Base-by-base conservation (phyloP, 1,284 basidiomycete genomes). In the Pseudozyma flocculosa region DNA sequence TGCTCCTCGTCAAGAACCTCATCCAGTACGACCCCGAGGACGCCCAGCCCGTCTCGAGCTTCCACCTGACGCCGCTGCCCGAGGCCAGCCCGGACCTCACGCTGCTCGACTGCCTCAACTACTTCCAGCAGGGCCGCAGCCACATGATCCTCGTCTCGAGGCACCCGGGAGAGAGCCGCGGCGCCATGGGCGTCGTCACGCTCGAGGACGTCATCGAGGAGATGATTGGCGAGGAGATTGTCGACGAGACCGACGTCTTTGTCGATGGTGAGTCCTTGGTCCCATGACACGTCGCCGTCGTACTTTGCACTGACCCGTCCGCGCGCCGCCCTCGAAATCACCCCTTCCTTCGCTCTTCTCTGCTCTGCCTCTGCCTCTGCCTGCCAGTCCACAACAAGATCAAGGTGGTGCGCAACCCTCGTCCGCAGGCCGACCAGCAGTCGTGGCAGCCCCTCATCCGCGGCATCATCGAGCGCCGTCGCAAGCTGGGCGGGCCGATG, bases 1-100 rank as follows among this genome's bases (percentile, higher is more conserved):
- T 96, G 67, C 82, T 98, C 3, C 84, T 96, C 2, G 75, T 78
- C 54, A 78, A 78, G 57, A 69, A 92, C 87, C 85, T 98, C 37
- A 85, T 96, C 47, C 84, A 85, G 1, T 97, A 97, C 76, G 92
- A 96, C 78, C 91, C 92, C 0, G 84, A 88, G 18, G 84, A 88
- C 75, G 84, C 83, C 2, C 83, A 85, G 56, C 88, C 87, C 1
- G 89, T 94, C 0, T 88, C 78, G n/a, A 72, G 70, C 42, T 80
- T 80, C 72, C 70, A 75, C 23, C 68, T 81, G 39, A 79, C 75
- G 0, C 89, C 93, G n/a, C 79, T 97, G 3, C 94, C 94, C 0
- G 93, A 98, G 80, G 92, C 92, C 8, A 83, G 62, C 44, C 89
- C 90, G 1, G 84, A 86, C 19, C 91, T 92, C 64, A 91, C 78